A percentile compares a stretch with the other conserved stretches of the same genome.
These are phyloP conservation scores for Saccharomycopsis sp. DNA, from an alignment of 805 yeast species.

Conservation along the genomic window DNA sequence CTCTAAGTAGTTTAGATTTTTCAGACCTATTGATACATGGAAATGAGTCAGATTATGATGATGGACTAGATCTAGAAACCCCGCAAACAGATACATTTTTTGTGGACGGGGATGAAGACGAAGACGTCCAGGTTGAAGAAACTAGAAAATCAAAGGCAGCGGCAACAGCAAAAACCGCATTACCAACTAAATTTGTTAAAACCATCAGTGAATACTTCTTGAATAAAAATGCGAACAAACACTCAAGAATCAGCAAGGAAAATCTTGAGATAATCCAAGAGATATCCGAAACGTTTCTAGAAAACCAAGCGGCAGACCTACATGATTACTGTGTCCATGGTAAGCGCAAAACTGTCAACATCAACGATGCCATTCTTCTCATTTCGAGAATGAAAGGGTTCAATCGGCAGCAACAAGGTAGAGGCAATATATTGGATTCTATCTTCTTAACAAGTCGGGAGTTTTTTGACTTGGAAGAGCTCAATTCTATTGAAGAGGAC, in stretches of 20 bases:
- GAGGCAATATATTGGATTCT: constrained; percentile 3
- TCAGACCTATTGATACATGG: constrained; percentile 14
- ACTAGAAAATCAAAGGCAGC: background rate
- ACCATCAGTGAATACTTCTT: constrained; percentile 10
- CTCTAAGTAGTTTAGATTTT: background rate
- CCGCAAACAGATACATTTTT: background rate
- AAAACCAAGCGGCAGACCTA: constrained; percentile 14
- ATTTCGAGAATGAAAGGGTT: constrained; percentile 9
- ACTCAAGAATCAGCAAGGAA: background rate
- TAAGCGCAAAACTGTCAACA: constrained; percentile 12
- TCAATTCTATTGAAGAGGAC: constrained; percentile 12
- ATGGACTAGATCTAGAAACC: background rate
- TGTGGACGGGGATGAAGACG: background rate
- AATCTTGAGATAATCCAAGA: constrained; percentile 1
- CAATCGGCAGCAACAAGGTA: background rate
- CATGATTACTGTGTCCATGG: constrained; percentile 10
- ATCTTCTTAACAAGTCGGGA: constrained; percentile 6
- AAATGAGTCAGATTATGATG: constrained; percentile 8
- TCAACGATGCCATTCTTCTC: constrained; percentile 10
- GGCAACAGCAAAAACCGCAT: background rate
- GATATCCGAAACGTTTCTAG: constrained; percentile 11
- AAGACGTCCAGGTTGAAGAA: background rate
- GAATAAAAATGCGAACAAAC: constrained; percentile 3
- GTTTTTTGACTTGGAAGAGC: constrained; percentile 9
- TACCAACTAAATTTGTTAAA: constrained; percentile 12